Evolutionary conservation across 139 green algal genomes (phyloP), one percentile per base, ranked within the genome.

Genomic region (Haematococcus lacustris): DNA sequence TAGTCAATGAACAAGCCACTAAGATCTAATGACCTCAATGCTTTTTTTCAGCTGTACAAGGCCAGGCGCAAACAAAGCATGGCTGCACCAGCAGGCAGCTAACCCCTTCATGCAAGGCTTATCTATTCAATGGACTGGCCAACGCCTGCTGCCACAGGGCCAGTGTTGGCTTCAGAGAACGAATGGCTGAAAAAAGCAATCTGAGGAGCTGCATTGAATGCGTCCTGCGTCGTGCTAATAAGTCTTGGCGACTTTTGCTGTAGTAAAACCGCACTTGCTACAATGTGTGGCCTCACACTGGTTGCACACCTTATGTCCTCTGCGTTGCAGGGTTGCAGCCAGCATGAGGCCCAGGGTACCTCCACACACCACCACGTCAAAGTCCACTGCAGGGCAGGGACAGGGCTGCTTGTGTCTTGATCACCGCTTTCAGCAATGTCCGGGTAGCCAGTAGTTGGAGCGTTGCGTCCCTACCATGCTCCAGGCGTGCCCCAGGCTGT

Each of bases 271-370:
- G 13, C 13, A 13, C 13, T 13, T 21, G 13, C 47, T 21, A 57
- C 13, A 57, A 57, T 13, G 13, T 57, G 47, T 57, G 47, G 47
- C 13, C 47, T n/a, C 47, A 57, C 47, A 13, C 21, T n/a, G 13
- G 47, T 21, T 57, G 13, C 13, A 13, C 73, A 78, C 73, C 73
- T 74, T 78, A 66, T 71, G 75, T 26, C 78, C 78, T 2, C 71
- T 40, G 43, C 76, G 38, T 78, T 93, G 88, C 61, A 97, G 80
- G 38, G 87, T 85, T 4, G 81, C 63, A 0, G 91, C 93, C 21
- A 96, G 25, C 53, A 97, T 86, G 13, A 97, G 80, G 28, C 93
- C 93, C 39, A 97, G 83, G 1, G 91, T 97, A 34, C 93, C 93
- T 21, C 93, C 93, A 41, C 82, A 91, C 30, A 97, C 85, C 1